A percentile compares a stretch with the other conserved stretches of the same genome.
phyloP scores from a whole-genome alignment of 1,284 basidiomycete species.

The Rhodotorula sp. region DNA sequence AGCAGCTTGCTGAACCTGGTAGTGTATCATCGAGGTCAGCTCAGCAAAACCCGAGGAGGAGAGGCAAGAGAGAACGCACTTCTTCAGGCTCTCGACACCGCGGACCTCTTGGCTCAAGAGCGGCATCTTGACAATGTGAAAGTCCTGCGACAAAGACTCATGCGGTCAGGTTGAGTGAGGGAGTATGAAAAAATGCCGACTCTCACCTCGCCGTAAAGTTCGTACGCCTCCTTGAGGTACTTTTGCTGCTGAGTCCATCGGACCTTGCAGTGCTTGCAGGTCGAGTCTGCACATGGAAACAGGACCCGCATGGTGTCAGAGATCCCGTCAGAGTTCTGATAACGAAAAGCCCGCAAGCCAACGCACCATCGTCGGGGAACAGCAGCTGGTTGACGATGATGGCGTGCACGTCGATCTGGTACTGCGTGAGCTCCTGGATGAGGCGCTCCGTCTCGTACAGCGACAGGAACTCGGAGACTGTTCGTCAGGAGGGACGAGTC shows the following conservation, averaged over 20 bases:
- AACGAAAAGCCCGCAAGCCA: constrained; percentile 14
- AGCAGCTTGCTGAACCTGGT: constrained; percentile 45
- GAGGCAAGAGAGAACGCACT: constrained; percentile 51
- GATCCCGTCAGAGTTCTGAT: background rate
- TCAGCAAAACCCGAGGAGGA: background rate
- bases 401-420: constrained; percentile 98
- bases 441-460: constrained; percentile 97
- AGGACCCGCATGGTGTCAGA: background rate
- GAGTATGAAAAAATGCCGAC: too few species aligned
- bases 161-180: background rate
- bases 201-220: constrained; percentile 63
- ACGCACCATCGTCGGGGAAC: constrained; percentile 84
- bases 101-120: constrained; percentile 95
- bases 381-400: constrained; percentile 98
- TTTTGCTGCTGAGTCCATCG: constrained; percentile 98
- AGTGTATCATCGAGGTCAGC: background rate
- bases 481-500: background rate
- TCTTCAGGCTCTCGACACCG: constrained; percentile 86
- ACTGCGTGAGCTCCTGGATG: constrained; percentile 91
- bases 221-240: constrained; percentile 88
- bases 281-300: constrained; percentile 58
- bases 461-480: constrained; percentile 62
- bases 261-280: constrained; percentile 92
- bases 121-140: constrained; percentile 90
- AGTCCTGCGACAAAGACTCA: constrained; percentile 61